A percentile compares a stretch with the other conserved stretches of the same genome.
Conservation (phyloP, 306 rosid genomes). For the Corylus heterophylla region DNA sequence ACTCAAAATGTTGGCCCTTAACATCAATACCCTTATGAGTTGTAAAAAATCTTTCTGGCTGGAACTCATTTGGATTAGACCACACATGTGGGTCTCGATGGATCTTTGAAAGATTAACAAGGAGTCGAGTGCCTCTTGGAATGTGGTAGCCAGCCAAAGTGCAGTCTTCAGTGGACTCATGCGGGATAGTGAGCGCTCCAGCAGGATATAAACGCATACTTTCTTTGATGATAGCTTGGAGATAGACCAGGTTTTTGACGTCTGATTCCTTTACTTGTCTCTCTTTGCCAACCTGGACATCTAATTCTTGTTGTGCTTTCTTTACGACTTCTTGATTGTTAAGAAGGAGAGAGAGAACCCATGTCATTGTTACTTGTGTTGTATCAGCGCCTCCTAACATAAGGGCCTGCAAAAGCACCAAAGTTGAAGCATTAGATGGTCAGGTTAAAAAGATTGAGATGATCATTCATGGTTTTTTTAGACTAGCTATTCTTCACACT, state of each 20-base stretch:
- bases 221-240: slow-evolving; percentile 54
- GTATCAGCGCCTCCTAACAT: slow-evolving; percentile 34
- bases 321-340: slow-evolving; percentile 29
- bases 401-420: not conserved
- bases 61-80: slow-evolving; percentile 47
- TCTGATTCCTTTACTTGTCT: slow-evolving; percentile 37
- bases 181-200: slow-evolving; percentile 37
- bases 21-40: slow-evolving; percentile 40
- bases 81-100: slow-evolving; percentile 48
- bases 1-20: slow-evolving; percentile 26
- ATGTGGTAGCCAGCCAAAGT: slow-evolving; percentile 39
- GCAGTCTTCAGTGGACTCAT: slow-evolving; percentile 40
- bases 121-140: slow-evolving; percentile 39
- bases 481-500: no score
- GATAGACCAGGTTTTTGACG: slow-evolving; percentile 33
- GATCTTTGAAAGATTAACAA: slow-evolving; percentile 50
- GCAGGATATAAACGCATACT: slow-evolving; percentile 55
- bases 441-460: not conserved
- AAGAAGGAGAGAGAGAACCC: slow-evolving; percentile 36
- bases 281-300: slow-evolving; percentile 13
- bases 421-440: not conserved
- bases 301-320: slow-evolving; percentile 32
- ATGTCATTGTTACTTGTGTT: slow-evolving; percentile 29
- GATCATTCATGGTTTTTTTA: no score
- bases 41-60: slow-evolving; percentile 53